These are phyloP conservation scores for Phytophthora syringae DNA, from an alignment of 352 stramenopile genomes.

Conservation along the genomic window DNA sequence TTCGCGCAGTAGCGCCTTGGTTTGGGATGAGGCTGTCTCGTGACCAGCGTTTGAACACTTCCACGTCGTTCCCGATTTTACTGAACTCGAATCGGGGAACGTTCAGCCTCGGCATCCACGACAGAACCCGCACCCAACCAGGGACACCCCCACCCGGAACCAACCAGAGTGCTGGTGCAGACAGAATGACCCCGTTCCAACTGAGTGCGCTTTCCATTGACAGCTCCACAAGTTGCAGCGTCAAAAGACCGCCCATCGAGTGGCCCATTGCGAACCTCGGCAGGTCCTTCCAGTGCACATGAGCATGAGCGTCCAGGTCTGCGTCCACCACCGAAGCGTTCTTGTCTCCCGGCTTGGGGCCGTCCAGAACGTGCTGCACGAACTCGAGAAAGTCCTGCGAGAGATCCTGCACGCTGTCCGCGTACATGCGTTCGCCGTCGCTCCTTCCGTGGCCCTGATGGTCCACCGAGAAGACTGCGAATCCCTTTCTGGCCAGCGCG, in stretches of 20 bases:
- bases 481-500: slow-evolving; percentile 39
- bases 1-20: slow-evolving; percentile 34
- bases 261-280: slow-evolving; percentile 65
- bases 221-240: slow-evolving; percentile 41
- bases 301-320: slow-evolving; percentile 37
- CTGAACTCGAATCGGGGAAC: slow-evolving; percentile 39
- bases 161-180: slow-evolving; percentile 34
- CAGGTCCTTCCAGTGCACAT: slow-evolving; percentile 45
- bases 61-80: slow-evolving; percentile 36
- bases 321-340: slow-evolving; percentile 37
- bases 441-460: slow-evolving; percentile 66
- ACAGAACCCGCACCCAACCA: slow-evolving; percentile 30
- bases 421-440: slow-evolving; percentile 66
- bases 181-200: slow-evolving; percentile 56
- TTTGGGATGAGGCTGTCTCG: slow-evolving; percentile 42
- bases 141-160: slow-evolving; percentile 35
- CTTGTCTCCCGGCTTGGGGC: background rate
- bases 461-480: slow-evolving; percentile 67
- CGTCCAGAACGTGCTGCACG: slow-evolving; percentile 49
- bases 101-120: slow-evolving; percentile 38
- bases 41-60: slow-evolving; percentile 36
- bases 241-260: slow-evolving; percentile 60
- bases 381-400: slow-evolving; percentile 64
- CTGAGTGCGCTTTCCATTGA: slow-evolving; percentile 20
- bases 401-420: slow-evolving; percentile 48